Evolutionary conservation across 495 filamentous ascomycete genomes (phyloP).

Genomic region (Cenococcum geophilum): DNA sequence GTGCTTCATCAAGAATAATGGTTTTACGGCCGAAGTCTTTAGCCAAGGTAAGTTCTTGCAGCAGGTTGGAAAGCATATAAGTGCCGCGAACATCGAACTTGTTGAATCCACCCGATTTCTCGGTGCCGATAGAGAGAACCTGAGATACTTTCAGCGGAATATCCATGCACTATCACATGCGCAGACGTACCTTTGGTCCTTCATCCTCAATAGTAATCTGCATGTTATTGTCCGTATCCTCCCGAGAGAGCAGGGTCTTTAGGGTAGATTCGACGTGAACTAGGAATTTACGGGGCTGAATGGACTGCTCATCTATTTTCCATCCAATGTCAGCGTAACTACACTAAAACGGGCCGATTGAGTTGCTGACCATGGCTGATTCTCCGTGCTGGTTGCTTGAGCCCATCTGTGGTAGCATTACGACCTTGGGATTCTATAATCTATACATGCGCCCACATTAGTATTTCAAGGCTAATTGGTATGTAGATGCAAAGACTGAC

Average conservation of each 20-base stretch:
- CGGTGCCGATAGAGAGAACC: conserved; percentile 75
- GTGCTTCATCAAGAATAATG: conserved; percentile 79
- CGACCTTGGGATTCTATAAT: conserved; percentile 25
- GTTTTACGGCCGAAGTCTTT: conserved; percentile 76
- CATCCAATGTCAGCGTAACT: conserved; percentile 4
- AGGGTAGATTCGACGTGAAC: conserved; percentile 73
- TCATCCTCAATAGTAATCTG: conserved; percentile 96
- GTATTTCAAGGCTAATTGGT: neutral
- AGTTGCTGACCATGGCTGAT: conserved; percentile 29
- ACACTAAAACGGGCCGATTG: neutral
- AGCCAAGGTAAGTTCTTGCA: conserved; percentile 88
- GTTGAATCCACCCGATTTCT: conserved; percentile 77
- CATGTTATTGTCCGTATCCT: conserved; percentile 86
- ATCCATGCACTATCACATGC: neutral
- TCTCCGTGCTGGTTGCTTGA: conserved; percentile 17
- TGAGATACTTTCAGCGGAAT: conserved; percentile 30
- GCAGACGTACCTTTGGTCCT: conserved; percentile 74
- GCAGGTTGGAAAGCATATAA: conserved; percentile 90
- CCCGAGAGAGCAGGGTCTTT: conserved; percentile 61
- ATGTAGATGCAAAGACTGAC: conserved; percentile 28
- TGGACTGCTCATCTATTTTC: conserved; percentile 46
- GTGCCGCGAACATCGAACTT: conserved; percentile 82
- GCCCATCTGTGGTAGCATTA: conserved; percentile 6
- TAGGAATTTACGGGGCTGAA: conserved; percentile 60
- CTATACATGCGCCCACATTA: conserved; percentile 2